Base-by-base conservation (phyloP, 2,329 filamentous ascomycete genomes). In the Xylariales sp. region DNA sequence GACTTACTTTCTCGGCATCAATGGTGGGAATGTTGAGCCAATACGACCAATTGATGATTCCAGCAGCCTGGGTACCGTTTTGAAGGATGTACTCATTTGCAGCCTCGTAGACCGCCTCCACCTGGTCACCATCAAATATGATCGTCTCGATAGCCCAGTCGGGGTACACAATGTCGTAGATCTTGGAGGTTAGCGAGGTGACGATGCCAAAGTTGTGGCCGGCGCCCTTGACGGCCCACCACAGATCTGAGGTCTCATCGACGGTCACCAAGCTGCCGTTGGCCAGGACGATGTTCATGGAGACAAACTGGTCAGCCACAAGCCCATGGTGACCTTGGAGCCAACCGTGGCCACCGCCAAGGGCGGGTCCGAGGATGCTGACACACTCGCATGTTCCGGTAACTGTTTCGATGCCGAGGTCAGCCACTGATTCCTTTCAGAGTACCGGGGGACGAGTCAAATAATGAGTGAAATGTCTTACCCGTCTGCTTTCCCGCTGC, bases 291-390 rank as follows among this genome's bases (percentile, higher is more conserved):
- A 79, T 47, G 17, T 70, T 65, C 56, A 73, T 55, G 0, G 67
- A 70, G 6, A 74, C 41, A 24, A 78, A 65, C 34, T 79, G 67
- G 44, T 81, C 77, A 0, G 67, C 53, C 2, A 74, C 55, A 3
- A 80, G 63, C 1, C 76, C 75, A 41, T 78, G 57, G 20, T 61
- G 64, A 2, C 76, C 73, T 50, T 76, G 69, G 5, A 75, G 64
- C 56, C 64, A 65, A 20, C 76, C 75, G 50, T 76, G 69, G 5
- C 78, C 76, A 37, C 77, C 78, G 3, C 78, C 76, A 0, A 81
- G 65, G 0, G 60, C 71, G 0, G 72, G 73, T 0, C 68, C 70
- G 1, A 71, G 43, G 25, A 61, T 14, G 35, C 69, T 62, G 19
- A 66, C 63, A 44, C 69, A 74, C 46, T 71, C 67, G 42, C 70